A percentile compares a stretch with the other conserved stretches of the same genome.
Conservation (phyloP, 352 stramenopile species). For the Phytophthora sojae region DNA sequence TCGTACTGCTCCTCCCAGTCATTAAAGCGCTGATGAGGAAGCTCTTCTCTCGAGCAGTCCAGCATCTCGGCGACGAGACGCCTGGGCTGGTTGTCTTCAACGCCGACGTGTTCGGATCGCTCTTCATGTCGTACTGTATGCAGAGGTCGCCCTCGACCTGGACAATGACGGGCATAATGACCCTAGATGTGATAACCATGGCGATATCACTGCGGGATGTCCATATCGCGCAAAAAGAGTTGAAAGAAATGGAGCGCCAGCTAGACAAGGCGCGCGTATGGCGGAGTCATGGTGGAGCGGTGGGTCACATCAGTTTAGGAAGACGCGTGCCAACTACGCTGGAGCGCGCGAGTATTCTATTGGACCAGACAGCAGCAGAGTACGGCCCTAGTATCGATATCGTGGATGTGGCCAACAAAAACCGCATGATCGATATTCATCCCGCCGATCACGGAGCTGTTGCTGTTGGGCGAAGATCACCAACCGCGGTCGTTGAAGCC, state of each 20-base stretch:
- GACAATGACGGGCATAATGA: neutral
- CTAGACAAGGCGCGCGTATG: neutral
- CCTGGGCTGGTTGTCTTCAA: neutral
- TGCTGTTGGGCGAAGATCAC: neutral
- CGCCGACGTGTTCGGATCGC: neutral
- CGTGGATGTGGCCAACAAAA: neutral
- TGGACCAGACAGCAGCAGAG: neutral
- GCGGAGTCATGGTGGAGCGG: neutral
- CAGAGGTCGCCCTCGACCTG: neutral
- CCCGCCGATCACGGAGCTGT: neutral
- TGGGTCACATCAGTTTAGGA: neutral
- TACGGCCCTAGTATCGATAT: neutral
- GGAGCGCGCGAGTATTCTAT: neutral
- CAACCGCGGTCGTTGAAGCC: neutral
- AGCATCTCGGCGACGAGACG: neutral
- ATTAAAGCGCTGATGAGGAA: neutral
- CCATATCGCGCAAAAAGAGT: neutral
- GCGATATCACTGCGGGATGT: neutral
- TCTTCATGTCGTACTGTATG: neutral
- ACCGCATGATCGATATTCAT: neutral
- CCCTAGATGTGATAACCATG: neutral
- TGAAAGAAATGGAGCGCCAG: neutral
- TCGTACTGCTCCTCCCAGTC: neutral
- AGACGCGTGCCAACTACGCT: neutral
- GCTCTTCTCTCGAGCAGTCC: neutral